phyloP scores from a whole-genome alignment of 1,284 basidiomycete species.

The Amylostereum chailletii region DNA sequence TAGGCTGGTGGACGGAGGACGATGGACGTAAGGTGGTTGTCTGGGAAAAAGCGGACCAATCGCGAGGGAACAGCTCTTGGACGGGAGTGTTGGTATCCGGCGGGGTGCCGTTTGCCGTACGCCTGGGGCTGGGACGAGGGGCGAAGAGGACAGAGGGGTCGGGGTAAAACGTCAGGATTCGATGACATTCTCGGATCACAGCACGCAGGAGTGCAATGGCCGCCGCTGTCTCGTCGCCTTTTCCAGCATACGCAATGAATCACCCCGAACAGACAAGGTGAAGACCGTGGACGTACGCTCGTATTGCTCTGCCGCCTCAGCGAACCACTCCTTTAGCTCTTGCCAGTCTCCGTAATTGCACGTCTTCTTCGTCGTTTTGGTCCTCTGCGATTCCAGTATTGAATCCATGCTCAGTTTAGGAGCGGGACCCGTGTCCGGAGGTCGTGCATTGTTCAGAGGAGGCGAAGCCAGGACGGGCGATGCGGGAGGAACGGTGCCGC shows the following conservation, averaged over 20 bases:
- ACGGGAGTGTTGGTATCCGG: slow-evolving; percentile 15
- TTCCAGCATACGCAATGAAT: slow-evolving; percentile 2
- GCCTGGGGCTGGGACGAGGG: not conserved
- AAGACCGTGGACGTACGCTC: slow-evolving; percentile 34
- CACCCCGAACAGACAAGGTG: slow-evolving; percentile 1
- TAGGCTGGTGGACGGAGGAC: too few relatives aligned
- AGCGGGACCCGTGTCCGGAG: not conserved
- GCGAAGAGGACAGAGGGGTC: slow-evolving; percentile 46
- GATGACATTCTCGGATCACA: slow-evolving; percentile 58
- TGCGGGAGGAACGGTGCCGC: slow-evolving; percentile 1
- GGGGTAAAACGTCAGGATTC: slow-evolving; percentile 40
- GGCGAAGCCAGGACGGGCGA: not conserved
- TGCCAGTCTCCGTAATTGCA: slow-evolving; percentile 51
- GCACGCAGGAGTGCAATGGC: slow-evolving; percentile 48
- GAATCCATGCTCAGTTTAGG: slow-evolving; percentile 5
- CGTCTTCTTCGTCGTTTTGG: slow-evolving; percentile 12
- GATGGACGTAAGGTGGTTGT: not conserved
- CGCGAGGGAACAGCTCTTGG: slow-evolving; percentile 4
- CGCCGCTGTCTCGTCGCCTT: slow-evolving; percentile 38
- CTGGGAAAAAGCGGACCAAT: not conserved
- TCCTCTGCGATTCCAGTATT: not conserved
- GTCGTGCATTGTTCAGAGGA: not conserved
- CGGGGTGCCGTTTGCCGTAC: not conserved
- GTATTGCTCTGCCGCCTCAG: slow-evolving; percentile 44
- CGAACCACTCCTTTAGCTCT: slow-evolving; percentile 53